phyloP scores from a whole-genome alignment of 306 rosid genomes.

The Corylus heterophylla region DNA sequence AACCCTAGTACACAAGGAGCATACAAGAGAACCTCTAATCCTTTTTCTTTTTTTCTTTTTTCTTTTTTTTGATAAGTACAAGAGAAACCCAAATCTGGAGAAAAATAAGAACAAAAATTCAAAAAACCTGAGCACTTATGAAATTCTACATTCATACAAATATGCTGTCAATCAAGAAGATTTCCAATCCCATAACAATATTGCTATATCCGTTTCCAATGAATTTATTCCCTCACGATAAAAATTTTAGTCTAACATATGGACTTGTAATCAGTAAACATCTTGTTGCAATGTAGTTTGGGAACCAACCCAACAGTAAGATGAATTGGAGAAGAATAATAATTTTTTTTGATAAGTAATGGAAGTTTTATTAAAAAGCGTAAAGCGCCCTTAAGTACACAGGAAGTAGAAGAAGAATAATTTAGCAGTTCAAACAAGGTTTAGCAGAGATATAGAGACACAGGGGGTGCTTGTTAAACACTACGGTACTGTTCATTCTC shows the following conservation, averaged over 20 bases:
- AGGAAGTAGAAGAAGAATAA: neutral
- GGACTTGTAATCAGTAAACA: neutral
- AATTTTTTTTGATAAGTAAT: too few relatives aligned
- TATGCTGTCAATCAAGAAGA: neutral
- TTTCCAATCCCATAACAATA: neutral
- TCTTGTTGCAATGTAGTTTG: conserved; percentile 1
- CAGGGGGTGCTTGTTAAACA: too few relatives aligned
- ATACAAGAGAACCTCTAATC: too few relatives aligned
- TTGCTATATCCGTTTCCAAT: neutral
- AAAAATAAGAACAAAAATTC: too few relatives aligned
- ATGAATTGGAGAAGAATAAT: conserved; percentile 16
- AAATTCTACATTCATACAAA: neutral
- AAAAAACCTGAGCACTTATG: neutral
- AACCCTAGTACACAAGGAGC: too few relatives aligned
- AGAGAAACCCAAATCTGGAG: too few relatives aligned
- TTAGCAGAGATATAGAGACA: conserved; percentile 2
- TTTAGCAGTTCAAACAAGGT: conserved; percentile 9
- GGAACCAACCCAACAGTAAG: conserved; percentile 17
- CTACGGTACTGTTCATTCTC: too few relatives aligned
- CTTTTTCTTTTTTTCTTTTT: too few relatives aligned
- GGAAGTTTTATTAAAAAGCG: too few relatives aligned
- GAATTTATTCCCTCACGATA: neutral
- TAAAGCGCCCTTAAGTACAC: too few relatives aligned
- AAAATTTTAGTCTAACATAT: neutral
- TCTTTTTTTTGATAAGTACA: too few relatives aligned